These are phyloP conservation scores for Pseudogymnoascus sp. DNA, from an alignment of 2,329 filamentous ascomycete species.

Conservation along the genomic window DNA sequence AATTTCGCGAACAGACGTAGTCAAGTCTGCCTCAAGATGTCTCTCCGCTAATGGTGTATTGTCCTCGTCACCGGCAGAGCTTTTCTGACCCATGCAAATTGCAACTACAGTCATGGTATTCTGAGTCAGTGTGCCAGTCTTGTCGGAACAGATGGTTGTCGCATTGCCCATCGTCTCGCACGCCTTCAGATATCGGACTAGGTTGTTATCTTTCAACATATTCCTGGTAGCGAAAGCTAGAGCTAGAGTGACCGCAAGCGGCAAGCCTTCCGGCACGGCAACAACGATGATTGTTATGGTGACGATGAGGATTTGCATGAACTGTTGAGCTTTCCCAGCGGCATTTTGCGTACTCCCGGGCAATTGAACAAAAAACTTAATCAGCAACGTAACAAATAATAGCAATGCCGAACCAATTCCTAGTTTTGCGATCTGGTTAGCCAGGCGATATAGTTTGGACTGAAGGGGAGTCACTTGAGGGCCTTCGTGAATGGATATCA, in stretches of 20 bases:
- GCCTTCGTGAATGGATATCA: conserved; percentile 47
- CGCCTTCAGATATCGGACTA: conserved; percentile 52
- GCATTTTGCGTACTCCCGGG: conserved; percentile 25
- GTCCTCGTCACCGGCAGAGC: conserved; percentile 46
- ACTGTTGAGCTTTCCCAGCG: conserved; percentile 48
- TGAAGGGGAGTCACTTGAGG: conserved; percentile 46
- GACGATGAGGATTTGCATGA: conserved; percentile 51
- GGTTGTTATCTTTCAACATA: conserved; percentile 57
- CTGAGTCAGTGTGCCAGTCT: conserved; percentile 64
- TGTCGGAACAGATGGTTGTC: conserved; percentile 67
- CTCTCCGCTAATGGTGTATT: conserved; percentile 42
- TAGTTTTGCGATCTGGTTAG: conserved; percentile 43
- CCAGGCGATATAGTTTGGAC: conserved; percentile 43
- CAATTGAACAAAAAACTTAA: conserved; percentile 30
- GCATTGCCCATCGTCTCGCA: conserved; percentile 62
- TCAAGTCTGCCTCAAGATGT: conserved; percentile 35
- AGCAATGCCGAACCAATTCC: conserved; percentile 32
- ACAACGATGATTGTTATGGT: conserved; percentile 57
- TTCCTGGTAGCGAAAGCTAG: conserved; percentile 55
- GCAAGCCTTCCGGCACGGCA: conserved; percentile 54
- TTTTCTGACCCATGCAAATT: conserved; percentile 46
- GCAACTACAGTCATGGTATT: conserved; percentile 68
- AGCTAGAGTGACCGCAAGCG: conserved; percentile 55
- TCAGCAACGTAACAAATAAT: conserved; percentile 32
- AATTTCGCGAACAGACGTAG: not conserved